These are phyloP conservation scores for Claviceps digitariae DNA, from an alignment of 2,329 filamentous ascomycete species.

Conservation along the genomic window DNA sequence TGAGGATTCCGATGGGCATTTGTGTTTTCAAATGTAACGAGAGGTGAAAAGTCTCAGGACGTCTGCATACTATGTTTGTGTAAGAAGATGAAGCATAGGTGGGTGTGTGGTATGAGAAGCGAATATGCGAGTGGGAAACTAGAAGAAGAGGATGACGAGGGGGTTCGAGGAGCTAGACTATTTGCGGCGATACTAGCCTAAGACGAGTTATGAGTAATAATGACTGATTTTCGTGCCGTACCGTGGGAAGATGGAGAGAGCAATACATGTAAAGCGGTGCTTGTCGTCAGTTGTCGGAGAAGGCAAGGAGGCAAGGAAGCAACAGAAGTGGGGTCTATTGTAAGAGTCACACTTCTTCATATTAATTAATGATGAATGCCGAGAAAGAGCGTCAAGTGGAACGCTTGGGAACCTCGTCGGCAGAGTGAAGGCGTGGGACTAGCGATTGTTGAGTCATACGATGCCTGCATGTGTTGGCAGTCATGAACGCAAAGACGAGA, in stretches of 20 bases:
- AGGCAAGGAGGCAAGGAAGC: background rate
- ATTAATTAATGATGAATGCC: too few species aligned
- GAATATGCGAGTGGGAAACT: too few species aligned
- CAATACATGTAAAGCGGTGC: too few species aligned
- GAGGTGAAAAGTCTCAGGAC: background rate
- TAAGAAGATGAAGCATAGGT: background rate
- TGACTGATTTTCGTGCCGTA: background rate
- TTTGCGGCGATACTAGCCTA: background rate
- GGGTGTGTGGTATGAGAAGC: background rate
- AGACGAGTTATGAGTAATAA: slow-evolving; percentile 1
- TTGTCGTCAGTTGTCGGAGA: background rate
- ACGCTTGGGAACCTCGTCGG: too few species aligned
- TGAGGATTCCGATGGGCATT: background rate
- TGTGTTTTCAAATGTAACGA: background rate
- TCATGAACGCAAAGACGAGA: too few species aligned
- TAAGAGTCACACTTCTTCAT: background rate
- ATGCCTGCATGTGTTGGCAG: too few species aligned
- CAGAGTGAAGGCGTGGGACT: too few species aligned
- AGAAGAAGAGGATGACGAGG: background rate
- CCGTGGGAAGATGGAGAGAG: background rate
- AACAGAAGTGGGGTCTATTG: background rate
- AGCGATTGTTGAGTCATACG: too few species aligned
- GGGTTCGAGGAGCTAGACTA: background rate
- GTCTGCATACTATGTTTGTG: background rate
- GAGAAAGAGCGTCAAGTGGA: background rate